Conservation (phyloP, 441 rosid genomes). For the Dalechampia spathulata region DNA sequence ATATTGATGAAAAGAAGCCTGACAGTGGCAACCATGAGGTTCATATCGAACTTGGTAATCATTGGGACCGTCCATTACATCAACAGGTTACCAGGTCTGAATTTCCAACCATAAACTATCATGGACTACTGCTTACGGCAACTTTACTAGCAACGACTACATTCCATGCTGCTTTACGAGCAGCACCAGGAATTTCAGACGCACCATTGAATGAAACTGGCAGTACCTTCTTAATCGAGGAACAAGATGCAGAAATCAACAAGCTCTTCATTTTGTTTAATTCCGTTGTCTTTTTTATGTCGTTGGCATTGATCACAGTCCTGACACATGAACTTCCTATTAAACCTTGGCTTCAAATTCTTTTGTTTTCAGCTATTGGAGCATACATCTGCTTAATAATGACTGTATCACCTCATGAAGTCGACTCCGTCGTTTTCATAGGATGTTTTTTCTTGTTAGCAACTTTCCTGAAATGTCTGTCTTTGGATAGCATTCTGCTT, state of each 20-base stretch:
- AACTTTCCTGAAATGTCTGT: slow-evolving; percentile 4
- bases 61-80: neutral
- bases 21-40: slow-evolving; percentile 4
- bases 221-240: neutral
- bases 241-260: neutral
- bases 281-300: slow-evolving; percentile 15
- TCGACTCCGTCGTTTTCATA: neutral
- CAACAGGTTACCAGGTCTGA: neutral
- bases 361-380: slow-evolving; percentile 6
- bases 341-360: slow-evolving; percentile 8
- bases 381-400: slow-evolving; percentile 10
- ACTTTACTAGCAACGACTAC: slow-evolving; percentile 9
- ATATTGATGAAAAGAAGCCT: neutral
- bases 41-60: slow-evolving; percentile 6
- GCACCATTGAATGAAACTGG: neutral
- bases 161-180: slow-evolving; percentile 9
- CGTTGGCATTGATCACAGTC: slow-evolving; percentile 12
- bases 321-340: slow-evolving; percentile 15
- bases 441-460: slow-evolving; percentile 11
- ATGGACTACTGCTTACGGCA: neutral
- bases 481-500: neutral
- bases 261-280: slow-evolving; percentile 8
- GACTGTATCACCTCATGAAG: slow-evolving; percentile 3
- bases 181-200: neutral
- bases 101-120: neutral